Base-by-base conservation (phyloP, 371 early-diverging fungal species). In the Mortierella sp. region DNA sequence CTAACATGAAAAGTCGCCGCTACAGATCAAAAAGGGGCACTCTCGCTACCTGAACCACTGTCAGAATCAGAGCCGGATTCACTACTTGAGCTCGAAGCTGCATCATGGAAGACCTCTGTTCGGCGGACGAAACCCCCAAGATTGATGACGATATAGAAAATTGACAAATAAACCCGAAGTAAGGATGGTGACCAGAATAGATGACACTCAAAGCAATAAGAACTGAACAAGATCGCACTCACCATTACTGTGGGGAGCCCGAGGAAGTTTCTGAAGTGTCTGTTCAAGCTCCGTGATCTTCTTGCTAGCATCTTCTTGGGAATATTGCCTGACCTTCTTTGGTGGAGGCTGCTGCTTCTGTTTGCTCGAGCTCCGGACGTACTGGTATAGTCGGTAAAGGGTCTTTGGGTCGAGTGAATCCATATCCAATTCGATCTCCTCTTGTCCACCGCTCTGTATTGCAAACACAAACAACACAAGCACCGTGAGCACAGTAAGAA, bases 361-460 rank as follows among this genome's bases (percentile, higher is more conserved):
- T 55, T 47, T 54, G 34, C 59, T 28, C 24, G 64, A 84, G 60
- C 83, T 86, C 19, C 81, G 84, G 3, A 96, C 97, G 79, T 92
- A 96, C 63, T 92, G 86, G 70, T 95, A 95, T 62, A 98, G 80
- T 72, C 87, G 86, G 77, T 88, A 89, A 37, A 97, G 85, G 14
- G 97, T 96, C n/a, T 66, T 80, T 62, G 86, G 83, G 71, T 94
- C 94, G 46, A 98, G 81, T 0, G 94, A 82, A 65, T 96, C 96
- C 70, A 98, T 96, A 68, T 98, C 98, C 55, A 98, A 85, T 67
- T 96, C 98, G 63, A 97, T 94, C 78, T 95, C 96, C 28, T 94
- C 95, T 64, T 65, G 66, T 3, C 92, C 85, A 14, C 91, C 94
- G 50, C 79, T 83, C 83, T 85, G 66, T 57, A 45, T 40, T 40